Conservation (phyloP, 2,329 filamentous ascomycete species). For the Aspergillus thermomutatus region DNA sequence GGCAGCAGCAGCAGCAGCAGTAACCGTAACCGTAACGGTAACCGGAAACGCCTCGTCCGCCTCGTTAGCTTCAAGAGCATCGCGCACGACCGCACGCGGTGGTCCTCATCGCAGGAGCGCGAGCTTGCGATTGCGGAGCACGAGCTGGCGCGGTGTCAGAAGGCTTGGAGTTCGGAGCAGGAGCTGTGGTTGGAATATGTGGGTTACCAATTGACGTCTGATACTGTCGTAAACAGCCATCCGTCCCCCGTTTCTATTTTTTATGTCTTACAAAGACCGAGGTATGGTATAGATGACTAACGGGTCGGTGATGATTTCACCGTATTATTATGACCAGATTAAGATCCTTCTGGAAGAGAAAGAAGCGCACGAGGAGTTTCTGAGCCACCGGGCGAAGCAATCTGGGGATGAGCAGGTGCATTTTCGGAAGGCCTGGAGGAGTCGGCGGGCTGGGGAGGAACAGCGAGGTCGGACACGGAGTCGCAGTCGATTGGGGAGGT, state of each 20-base stretch:
- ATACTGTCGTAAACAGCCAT: not conserved
- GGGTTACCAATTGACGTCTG: conserved; percentile 13
- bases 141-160: conserved; percentile 32
- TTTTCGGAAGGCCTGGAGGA: conserved; percentile 33
- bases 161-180: conserved; percentile 36
- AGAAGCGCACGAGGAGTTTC: conserved; percentile 30
- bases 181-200: conserved; percentile 35
- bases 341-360: conserved; percentile 31
- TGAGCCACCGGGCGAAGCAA: conserved; percentile 29
- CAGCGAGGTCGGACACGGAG: not conserved
- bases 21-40: conserved; percentile 9
- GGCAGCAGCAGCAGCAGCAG: conserved; percentile 9
- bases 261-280: not conserved
- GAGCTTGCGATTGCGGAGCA: conserved; percentile 25
- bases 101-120: conserved; percentile 28
- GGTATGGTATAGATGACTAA: not conserved
- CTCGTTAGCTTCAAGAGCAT: conserved; percentile 31
- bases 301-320: not conserved
- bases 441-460: conserved; percentile 21
- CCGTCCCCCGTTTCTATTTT: not conserved
- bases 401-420: conserved; percentile 31
- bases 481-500: conserved; percentile 7
- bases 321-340: conserved; percentile 18
- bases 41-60: conserved; percentile 17
- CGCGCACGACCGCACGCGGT: conserved; percentile 24